Conservation (phyloP, 2,329 filamentous ascomycete species). For the Fusarium xyrophilum region DNA sequence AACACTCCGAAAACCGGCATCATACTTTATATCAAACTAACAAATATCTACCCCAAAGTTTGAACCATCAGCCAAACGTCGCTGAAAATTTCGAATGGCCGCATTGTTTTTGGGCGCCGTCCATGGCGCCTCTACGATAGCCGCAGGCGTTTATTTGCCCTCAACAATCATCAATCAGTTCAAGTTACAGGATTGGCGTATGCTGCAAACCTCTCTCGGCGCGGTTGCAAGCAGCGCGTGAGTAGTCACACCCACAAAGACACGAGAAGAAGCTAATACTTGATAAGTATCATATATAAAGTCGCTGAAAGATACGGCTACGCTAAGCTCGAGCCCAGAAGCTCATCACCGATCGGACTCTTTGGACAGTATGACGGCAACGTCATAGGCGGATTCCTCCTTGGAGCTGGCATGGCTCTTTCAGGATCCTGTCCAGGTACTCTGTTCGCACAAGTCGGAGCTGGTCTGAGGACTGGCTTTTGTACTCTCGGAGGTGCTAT, state of each 20-base stretch:
- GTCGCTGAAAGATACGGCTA: conserved; percentile 53
- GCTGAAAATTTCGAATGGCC: conserved; percentile 37
- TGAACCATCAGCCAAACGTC: not conserved
- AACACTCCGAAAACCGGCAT: conserved; percentile 21
- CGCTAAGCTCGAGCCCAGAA: conserved; percentile 55
- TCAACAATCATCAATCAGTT: conserved; percentile 67
- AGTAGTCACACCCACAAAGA: conserved; percentile 38
- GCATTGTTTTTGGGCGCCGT: conserved; percentile 58
- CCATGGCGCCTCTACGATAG: conserved; percentile 68
- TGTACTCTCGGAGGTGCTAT: conserved; percentile 62
- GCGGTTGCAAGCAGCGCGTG: conserved; percentile 69
- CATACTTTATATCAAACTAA: not conserved
- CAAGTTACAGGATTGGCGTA: conserved; percentile 66
- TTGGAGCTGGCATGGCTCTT: conserved; percentile 71
- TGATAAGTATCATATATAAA: conserved; percentile 53
- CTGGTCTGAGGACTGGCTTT: conserved; percentile 58
- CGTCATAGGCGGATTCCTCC: conserved; percentile 65
- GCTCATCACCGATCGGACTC: conserved; percentile 59
- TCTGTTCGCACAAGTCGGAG: conserved; percentile 65
- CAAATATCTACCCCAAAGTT: not conserved
- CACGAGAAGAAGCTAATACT: not conserved
- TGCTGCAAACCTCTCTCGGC: conserved; percentile 69
- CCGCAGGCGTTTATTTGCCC: conserved; percentile 66
- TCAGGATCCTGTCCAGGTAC: conserved; percentile 72
- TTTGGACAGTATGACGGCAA: conserved; percentile 68